Evolutionary conservation across 2,329 filamentous ascomycete genomes (phyloP).

Genomic region (Botrytis deweyae): DNA sequence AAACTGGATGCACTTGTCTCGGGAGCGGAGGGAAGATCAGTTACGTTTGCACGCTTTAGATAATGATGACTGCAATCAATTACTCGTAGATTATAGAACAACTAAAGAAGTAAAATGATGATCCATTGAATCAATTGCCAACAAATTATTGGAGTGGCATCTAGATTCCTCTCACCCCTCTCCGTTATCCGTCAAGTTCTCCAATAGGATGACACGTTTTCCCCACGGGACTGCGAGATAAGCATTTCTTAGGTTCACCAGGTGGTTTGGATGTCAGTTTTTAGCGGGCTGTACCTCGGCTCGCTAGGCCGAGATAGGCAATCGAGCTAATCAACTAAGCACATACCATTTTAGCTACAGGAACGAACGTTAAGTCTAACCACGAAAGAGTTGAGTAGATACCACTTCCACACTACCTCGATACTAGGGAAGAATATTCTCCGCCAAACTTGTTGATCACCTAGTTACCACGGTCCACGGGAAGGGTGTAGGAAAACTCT

Average conservation of each 20-base stretch:
- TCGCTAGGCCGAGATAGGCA: background rate
- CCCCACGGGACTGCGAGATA: constrained; percentile 15
- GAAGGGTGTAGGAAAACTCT: background rate
- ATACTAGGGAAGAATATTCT: background rate
- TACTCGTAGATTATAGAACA: background rate
- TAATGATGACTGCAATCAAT: background rate
- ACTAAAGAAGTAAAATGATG: background rate
- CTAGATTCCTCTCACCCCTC: background rate
- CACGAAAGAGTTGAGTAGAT: background rate
- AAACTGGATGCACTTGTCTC: background rate
- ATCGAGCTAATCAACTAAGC: background rate
- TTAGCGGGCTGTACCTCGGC: too few species aligned
- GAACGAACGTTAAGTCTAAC: background rate
- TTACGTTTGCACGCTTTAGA: background rate
- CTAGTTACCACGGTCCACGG: background rate
- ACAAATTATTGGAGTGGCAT: background rate
- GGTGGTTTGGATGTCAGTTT: background rate
- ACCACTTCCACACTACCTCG: background rate
- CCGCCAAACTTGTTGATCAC: background rate
- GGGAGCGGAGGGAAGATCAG: background rate
- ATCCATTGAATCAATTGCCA: background rate
- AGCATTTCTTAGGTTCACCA: background rate
- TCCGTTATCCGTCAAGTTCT: background rate
- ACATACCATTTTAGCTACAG: background rate
- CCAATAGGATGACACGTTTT: background rate